These are phyloP conservation scores for Fusarium sulawesiense DNA, from an alignment of 2,329 filamentous ascomycete genomes.

Conservation along the genomic window DNA sequence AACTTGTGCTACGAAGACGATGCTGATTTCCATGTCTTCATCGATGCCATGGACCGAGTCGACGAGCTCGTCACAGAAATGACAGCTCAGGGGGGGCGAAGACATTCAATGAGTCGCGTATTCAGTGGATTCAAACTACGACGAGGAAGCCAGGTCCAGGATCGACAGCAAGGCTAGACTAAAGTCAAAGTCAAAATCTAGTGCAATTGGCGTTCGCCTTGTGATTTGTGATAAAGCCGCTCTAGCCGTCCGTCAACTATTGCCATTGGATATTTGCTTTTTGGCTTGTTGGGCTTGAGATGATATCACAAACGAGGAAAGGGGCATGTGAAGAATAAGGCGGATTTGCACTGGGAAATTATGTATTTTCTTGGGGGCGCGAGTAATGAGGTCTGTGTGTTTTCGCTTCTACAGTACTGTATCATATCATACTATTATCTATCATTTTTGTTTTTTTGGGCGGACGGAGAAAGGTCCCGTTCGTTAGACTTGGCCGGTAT, in stretches of 20 bases:
- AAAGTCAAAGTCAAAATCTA: constrained; percentile 5
- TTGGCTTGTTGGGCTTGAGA: not conserved
- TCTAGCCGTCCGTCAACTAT: not conserved
- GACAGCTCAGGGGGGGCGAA: constrained; percentile 22
- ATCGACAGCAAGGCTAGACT: constrained; percentile 14
- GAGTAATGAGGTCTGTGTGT: constrained; percentile 13
- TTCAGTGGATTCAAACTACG: constrained; percentile 36
- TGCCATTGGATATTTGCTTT: not conserved
- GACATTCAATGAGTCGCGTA: constrained; percentile 37
- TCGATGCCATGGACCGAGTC: constrained; percentile 43
- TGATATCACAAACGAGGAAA: constrained; percentile 14
- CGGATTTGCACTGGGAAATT: constrained; percentile 6
- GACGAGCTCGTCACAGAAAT: constrained; percentile 39
- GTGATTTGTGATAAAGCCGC: constrained; percentile 2
- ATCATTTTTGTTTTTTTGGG: not conserved
- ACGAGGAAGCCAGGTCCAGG: constrained; percentile 25
- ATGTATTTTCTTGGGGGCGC: not conserved
- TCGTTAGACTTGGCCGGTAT: constrained; percentile 23
- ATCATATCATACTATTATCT: not conserved
- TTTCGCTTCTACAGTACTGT: not conserved
- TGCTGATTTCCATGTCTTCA: constrained; percentile 43
- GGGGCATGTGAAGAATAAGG: constrained; percentile 21
- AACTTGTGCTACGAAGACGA: constrained; percentile 44
- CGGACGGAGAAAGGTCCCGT: not conserved
- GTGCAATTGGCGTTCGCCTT: not conserved